Percentiles rank a stretch among this genome's conserved stretches.
phyloP scores from a whole-genome alignment of 441 rosid species.

The Theobroma grandiflorum region DNA sequence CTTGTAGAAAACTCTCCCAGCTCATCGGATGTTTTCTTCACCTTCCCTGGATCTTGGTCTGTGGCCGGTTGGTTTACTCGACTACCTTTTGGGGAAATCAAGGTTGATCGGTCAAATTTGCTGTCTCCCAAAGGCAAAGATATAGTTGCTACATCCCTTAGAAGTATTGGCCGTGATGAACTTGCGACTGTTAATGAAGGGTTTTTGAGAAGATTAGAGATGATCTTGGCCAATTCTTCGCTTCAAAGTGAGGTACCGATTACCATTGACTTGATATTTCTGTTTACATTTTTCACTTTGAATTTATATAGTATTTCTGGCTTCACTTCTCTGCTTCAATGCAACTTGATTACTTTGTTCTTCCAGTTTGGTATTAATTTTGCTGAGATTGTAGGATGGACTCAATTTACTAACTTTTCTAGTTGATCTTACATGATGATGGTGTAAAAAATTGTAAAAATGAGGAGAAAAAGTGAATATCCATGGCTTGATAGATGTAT shows the following conservation, averaged over 20 bases:
- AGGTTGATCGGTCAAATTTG: constrained; percentile 46
- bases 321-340: too few relatives aligned
- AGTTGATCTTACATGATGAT: background rate
- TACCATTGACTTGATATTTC: background rate
- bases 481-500: background rate
- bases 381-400: background rate
- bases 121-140: constrained; percentile 44
- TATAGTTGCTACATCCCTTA: constrained; percentile 38
- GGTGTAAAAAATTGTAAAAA: background rate
- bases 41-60: constrained; percentile 66
- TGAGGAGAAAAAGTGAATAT: background rate
- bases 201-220: constrained; percentile 49
- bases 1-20: constrained; percentile 28
- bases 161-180: constrained; percentile 42
- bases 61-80: constrained; percentile 45
- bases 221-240: constrained; percentile 29
- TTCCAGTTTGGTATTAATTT: background rate
- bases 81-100: constrained; percentile 59
- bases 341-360: background rate
- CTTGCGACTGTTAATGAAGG: constrained; percentile 68
- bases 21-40: constrained; percentile 42
- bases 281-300: background rate
- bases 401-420: background rate
- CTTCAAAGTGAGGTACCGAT: constrained; percentile 50
- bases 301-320: background rate